A percentile compares a stretch with the other conserved stretches of the same genome.
Evolutionary conservation across 208 protist genomes (phyloP).

Genomic region (Crithidia expoeki): DNA sequence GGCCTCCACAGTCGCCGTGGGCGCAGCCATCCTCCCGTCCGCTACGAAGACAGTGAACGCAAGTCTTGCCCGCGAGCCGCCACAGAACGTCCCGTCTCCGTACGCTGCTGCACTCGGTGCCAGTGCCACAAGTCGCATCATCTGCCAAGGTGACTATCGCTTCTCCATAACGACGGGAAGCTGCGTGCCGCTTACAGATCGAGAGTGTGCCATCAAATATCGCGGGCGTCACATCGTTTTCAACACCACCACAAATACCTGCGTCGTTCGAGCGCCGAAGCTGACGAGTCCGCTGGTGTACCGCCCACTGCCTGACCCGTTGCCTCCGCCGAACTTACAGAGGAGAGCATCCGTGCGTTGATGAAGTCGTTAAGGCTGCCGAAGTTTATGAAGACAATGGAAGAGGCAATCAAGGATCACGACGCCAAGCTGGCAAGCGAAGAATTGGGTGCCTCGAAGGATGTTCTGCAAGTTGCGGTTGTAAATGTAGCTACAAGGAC

Average conservation of each 20-base stretch:
- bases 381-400: slow-evolving; percentile 34
- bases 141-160: slow-evolving; percentile 35
- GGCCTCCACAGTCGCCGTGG: slow-evolving; percentile 19
- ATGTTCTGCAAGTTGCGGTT: no score
- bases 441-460: no score
- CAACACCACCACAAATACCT: slow-evolving; percentile 15
- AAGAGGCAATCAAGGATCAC: slow-evolving; percentile 12
- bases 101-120: slow-evolving; percentile 24
- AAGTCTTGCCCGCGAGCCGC: slow-evolving; percentile 24
- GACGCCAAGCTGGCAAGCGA: neutral
- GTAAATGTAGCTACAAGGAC: no score
- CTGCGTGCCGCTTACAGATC: slow-evolving; percentile 25
- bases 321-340: slow-evolving; percentile 24
- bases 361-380: slow-evolving; percentile 20
- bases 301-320: slow-evolving; percentile 18
- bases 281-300: slow-evolving; percentile 28
- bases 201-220: slow-evolving; percentile 31
- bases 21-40: neutral
- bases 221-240: slow-evolving; percentile 23
- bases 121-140: slow-evolving; percentile 19
- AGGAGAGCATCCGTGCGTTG: slow-evolving; percentile 17
- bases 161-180: slow-evolving; percentile 17
- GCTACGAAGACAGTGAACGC: slow-evolving; percentile 21
- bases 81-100: slow-evolving; percentile 21
- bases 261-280: slow-evolving; percentile 12